Conservation (phyloP, 1,284 basidiomycete species). For the Leccinum fallax region DNA sequence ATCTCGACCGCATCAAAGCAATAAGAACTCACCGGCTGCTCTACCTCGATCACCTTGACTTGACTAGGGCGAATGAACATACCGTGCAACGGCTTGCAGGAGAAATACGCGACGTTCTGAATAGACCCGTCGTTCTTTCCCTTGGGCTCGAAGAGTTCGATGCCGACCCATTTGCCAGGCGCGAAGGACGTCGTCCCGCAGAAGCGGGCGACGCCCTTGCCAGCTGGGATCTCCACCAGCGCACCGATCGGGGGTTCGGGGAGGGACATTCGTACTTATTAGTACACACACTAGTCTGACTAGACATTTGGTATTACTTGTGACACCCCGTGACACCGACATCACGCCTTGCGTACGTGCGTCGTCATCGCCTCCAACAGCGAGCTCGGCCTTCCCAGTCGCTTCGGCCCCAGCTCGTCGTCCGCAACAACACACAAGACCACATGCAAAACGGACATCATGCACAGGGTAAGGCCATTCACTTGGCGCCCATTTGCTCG, state of each 20-base stretch:
- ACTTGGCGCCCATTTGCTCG: not conserved
- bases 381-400: conserved; percentile 4
- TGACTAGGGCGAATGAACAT: conserved; percentile 92
- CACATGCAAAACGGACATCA: conserved; percentile 35
- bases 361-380: conserved; percentile 14
- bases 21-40: conserved; percentile 37
- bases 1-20: not conserved
- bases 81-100: conserved; percentile 76
- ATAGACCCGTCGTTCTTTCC: conserved; percentile 98
- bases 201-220: conserved; percentile 87
- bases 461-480: conserved; percentile 24
- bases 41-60: conserved; percentile 63
- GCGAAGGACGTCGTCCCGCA: conserved; percentile 85
- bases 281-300: no score
- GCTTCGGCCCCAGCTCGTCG: conserved; percentile 5
- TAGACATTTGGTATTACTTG: not conserved
- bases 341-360: conserved; percentile 6
- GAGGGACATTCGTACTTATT: not conserved
- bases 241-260: conserved; percentile 55
- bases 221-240: conserved; percentile 75
- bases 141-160: conserved; percentile 80
- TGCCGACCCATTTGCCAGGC: conserved; percentile 92
- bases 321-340: conserved; percentile 11
- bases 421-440: not conserved
- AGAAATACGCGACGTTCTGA: conserved; percentile 83